Base-by-base conservation (phyloP, 2,329 filamentous ascomycete species). In the Arachnopeziza araneosa region DNA sequence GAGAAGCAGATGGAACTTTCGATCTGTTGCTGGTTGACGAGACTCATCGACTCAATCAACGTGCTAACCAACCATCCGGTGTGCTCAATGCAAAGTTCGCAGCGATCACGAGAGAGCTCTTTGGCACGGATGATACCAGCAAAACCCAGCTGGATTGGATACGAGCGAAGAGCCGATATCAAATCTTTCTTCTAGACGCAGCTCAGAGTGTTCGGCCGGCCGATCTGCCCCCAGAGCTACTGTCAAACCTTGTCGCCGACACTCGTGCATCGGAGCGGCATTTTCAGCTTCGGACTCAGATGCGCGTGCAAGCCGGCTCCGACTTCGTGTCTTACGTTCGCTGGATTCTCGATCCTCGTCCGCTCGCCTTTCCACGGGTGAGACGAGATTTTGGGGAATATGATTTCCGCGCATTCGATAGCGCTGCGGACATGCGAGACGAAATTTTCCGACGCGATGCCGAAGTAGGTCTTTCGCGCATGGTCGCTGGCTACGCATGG, bases 141-240 rank as follows among this genome's bases (percentile, higher is more conserved):
- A 61, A 56, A 52, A 61, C 56, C 24, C 59, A 61, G 53, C 59
- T 61, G 58, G 59, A 61, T 58, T 61, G 59, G 59, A 61, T 61
- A 55, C 59, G 48, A 48, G 56, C 32, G 49, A 61, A 61, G 52
- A 61, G 59, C 26, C 52, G 52, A 61, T 52, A 58, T 61, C 59
- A 61, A 32, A 58, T 61, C 22, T 61, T 61, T 56, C 59, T 61
- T 32, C 56, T 61, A 53, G 59, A 61, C 49, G 56, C 52, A 58
- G 59, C 55, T n/a, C 59, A 61, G 50, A 61, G 59, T 58, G 56
- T 61, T 56, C 59, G 59, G 56, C 59, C 59, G 58, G 59, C 59
- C 23, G 59, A 61, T 56, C 52, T 61, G 52, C 59, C 59, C 44
- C 21, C 53, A 36, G 59, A 61, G 48, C 52, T 61, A 49, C 44